Conservation (phyloP, 1,284 basidiomycete species). For the Moniliella sp. region DNA sequence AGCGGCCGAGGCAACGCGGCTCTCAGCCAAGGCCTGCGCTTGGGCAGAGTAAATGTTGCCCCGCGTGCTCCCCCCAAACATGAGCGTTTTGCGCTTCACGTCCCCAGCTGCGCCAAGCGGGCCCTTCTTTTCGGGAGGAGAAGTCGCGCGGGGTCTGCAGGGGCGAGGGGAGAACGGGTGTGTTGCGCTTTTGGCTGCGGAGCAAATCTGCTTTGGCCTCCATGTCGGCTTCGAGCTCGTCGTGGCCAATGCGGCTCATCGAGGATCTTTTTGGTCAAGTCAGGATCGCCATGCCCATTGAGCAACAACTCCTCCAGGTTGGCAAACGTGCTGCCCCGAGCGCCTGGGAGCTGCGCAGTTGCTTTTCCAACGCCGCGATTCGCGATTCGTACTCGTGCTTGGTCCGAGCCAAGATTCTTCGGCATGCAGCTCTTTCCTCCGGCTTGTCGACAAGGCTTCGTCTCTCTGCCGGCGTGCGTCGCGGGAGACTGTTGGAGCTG, state of each 20-base stretch:
- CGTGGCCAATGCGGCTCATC: conserved; percentile 41
- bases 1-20: conserved; percentile 44
- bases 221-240: conserved; percentile 25
- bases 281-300: conserved; percentile 37
- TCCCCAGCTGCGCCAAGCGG: conserved; percentile 7
- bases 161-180: no score
- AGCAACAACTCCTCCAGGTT: conserved; percentile 22
- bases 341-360: conserved; percentile 38
- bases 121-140: conserved; percentile 5
- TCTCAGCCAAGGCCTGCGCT: not conserved
- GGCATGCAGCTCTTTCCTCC: conserved; percentile 45
- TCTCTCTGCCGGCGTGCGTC: conserved; percentile 23
- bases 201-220: conserved; percentile 21
- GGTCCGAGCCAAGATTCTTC: conserved; percentile 48
- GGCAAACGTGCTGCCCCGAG: conserved; percentile 33
- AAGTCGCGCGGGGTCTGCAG: no score
- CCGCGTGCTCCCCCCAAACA: not conserved
- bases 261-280: conserved; percentile 47
- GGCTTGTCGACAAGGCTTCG: conserved; percentile 40
- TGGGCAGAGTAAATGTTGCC: not conserved
- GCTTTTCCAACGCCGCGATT: conserved; percentile 47
- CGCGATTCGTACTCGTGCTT: conserved; percentile 48
- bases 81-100: not conserved
- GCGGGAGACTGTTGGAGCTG: no score
- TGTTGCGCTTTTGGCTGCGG: conserved; percentile 8